Conservation (phyloP, 108 stramenopile species). For the Nitzschia sp. region DNA sequence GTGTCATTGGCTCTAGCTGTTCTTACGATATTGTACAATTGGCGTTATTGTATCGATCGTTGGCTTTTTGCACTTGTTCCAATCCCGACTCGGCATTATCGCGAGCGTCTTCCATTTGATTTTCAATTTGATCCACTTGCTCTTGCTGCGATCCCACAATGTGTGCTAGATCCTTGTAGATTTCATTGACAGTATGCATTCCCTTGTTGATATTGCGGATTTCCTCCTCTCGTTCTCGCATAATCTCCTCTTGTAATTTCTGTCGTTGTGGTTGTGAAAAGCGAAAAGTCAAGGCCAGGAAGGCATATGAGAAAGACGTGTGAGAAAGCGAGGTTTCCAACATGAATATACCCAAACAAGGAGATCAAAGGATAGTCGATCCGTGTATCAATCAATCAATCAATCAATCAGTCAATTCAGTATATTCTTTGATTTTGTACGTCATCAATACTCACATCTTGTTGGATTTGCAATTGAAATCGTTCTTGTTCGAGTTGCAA, state of each 20-base stretch:
- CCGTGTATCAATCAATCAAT: too few relatives aligned
- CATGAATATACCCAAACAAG: too few relatives aligned
- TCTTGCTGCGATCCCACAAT: slow-evolving; percentile 87
- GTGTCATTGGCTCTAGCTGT: too few relatives aligned
- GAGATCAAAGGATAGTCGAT: too few relatives aligned
- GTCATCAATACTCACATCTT: slow-evolving; percentile 54
- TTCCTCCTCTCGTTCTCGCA: slow-evolving; percentile 89
- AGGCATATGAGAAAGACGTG: too few relatives aligned
- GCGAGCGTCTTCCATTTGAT: slow-evolving; percentile 79
- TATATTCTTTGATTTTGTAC: too few relatives aligned
- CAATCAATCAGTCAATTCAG: too few relatives aligned
- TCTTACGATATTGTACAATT: slow-evolving; percentile 37
- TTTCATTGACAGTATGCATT: slow-evolving; percentile 91
- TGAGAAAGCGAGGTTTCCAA: too few relatives aligned
- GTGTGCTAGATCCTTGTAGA: slow-evolving; percentile 88
- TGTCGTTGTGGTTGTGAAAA: too few relatives aligned
- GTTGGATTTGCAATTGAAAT: slow-evolving; percentile 71
- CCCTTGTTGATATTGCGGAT: slow-evolving; percentile 84
- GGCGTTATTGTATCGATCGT: slow-evolving; percentile 13
- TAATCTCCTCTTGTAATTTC: slow-evolving; percentile 78
- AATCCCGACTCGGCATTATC: slow-evolving; percentile 77
- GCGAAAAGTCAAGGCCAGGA: too few relatives aligned
- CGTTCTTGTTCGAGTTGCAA: slow-evolving; percentile 40
- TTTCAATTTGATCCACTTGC: slow-evolving; percentile 82
- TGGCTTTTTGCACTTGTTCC: slow-evolving; percentile 85